Conservation (phyloP, 352 stramenopile species). For the Proteromonas lacertae region DNA sequence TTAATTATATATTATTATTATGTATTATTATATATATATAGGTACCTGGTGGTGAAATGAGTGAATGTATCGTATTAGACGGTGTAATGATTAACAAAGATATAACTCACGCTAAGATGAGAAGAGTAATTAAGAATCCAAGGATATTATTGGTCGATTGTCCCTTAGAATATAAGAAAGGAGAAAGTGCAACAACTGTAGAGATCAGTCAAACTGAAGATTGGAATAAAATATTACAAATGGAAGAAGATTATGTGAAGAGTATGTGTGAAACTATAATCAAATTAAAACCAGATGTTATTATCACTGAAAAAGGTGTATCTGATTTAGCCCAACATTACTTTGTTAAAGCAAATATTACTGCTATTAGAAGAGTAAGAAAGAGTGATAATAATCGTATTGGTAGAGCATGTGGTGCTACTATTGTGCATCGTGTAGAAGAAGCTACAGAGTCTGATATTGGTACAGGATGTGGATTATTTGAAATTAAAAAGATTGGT, state of each 20-base stretch:
- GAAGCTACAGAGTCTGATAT: conserved; percentile 96
- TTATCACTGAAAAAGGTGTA: conserved; percentile 98
- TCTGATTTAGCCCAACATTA: conserved; percentile 96
- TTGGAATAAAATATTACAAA: conserved; percentile 87
- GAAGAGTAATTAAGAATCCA: conserved; percentile 82
- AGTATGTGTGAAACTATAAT: conserved; percentile 71
- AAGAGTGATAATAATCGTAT: conserved; percentile 99
- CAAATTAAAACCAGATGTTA: conserved; percentile 87
- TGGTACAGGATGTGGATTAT: conserved; percentile 82
- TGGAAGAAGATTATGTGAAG: conserved; percentile 98
- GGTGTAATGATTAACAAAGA: conserved; percentile 99
- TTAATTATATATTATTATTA: background rate
- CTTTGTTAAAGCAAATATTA: conserved; percentile 92
- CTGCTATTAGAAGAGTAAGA: conserved; percentile 78
- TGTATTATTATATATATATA: conserved; percentile 1
- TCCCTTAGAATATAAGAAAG: conserved; percentile 99
- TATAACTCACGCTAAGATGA: conserved; percentile 95
- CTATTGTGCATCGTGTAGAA: conserved; percentile 82
- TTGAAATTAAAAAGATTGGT: conserved; percentile 73
- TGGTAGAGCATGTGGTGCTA: conserved; percentile 69
- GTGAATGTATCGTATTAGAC: conserved; percentile 55
- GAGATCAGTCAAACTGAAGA: conserved; percentile 91
- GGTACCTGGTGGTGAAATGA: conserved; percentile 75
- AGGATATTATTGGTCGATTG: conserved; percentile 90
- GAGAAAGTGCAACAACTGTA: conserved; percentile 72